phyloP scores from a whole-genome alignment of 2,329 filamentous ascomycete genomes.

The Boeremia lycopersici region DNA sequence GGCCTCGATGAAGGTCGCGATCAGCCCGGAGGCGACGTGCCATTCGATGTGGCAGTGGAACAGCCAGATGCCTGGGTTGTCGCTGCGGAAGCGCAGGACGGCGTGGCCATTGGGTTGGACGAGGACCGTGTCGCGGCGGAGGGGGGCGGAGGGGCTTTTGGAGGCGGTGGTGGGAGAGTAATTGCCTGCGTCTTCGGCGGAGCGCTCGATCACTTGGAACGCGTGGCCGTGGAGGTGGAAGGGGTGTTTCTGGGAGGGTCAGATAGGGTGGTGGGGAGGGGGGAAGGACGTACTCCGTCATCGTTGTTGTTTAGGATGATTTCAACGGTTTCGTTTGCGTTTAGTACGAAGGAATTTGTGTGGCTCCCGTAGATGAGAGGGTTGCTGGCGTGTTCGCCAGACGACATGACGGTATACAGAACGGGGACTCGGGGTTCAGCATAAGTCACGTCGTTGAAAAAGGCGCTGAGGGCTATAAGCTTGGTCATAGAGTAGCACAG shows the following conservation, averaged over 20 bases:
- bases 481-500: neutral
- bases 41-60: constrained; percentile 47
- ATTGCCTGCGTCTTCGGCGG: constrained; percentile 36
- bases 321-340: constrained; percentile 68
- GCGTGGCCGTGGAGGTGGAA: constrained; percentile 69
- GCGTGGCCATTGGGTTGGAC: constrained; percentile 61
- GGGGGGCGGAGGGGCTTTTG: constrained; percentile 42
- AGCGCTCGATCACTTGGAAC: constrained; percentile 46
- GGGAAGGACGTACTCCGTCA: constrained; percentile 58
- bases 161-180: constrained; percentile 53
- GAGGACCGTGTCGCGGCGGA: constrained; percentile 61
- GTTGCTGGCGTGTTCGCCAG: constrained; percentile 53
- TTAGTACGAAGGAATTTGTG: constrained; percentile 65
- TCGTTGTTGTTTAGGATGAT: constrained; percentile 79
- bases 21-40: constrained; percentile 12
- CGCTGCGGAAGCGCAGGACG: constrained; percentile 60
- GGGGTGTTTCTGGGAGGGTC: constrained; percentile 53
- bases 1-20: constrained; percentile 8
- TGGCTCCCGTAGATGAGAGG: constrained; percentile 56
- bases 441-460: constrained; percentile 76
- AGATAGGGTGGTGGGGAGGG: constrained; percentile 45
- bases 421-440: constrained; percentile 74
- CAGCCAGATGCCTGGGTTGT: constrained; percentile 53
- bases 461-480: constrained; percentile 39
- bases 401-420: constrained; percentile 74